Conservation (phyloP, 208 protist species). For the Trypanosoma vivax region DNA sequence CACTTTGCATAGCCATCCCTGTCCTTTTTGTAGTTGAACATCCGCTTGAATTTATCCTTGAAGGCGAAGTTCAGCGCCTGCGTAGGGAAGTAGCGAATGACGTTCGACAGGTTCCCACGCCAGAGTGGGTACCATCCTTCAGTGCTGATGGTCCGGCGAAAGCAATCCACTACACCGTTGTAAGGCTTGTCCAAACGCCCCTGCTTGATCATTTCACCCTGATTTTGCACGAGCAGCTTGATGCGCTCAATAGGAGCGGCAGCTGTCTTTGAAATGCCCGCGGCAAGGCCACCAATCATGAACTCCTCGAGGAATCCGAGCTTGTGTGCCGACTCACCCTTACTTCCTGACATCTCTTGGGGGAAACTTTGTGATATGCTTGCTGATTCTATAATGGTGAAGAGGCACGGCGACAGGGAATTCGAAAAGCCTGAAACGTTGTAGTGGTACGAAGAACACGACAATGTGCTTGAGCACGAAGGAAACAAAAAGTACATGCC, state of each 20-base stretch:
- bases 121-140: conserved; percentile 94
- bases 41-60: conserved; percentile 94
- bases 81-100: conserved; percentile 97
- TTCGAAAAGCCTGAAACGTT: too few relatives aligned
- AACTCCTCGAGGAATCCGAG: conserved; percentile 72
- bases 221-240: conserved; percentile 94
- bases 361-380: too few relatives aligned
- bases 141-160: conserved; percentile 85
- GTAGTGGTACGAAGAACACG: too few relatives aligned
- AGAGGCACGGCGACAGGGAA: too few relatives aligned
- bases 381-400: too few relatives aligned
- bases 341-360: not conserved
- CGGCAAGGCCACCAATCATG: conserved; percentile 75
- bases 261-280: conserved; percentile 87
- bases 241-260: conserved; percentile 95
- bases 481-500: too few relatives aligned
- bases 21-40: conserved; percentile 91
- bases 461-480: too few relatives aligned
- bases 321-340: conserved; percentile 31
- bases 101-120: conserved; percentile 96
- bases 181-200: conserved; percentile 79
- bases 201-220: conserved; percentile 81
- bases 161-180: conserved; percentile 94
- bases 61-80: conserved; percentile 98
- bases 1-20: conserved; percentile 73